Percentiles rank a stretch among this genome's conserved stretches.
Evolutionary conservation across 345 rosid species (phyloP).

Genomic region (Brassica cretica): DNA sequence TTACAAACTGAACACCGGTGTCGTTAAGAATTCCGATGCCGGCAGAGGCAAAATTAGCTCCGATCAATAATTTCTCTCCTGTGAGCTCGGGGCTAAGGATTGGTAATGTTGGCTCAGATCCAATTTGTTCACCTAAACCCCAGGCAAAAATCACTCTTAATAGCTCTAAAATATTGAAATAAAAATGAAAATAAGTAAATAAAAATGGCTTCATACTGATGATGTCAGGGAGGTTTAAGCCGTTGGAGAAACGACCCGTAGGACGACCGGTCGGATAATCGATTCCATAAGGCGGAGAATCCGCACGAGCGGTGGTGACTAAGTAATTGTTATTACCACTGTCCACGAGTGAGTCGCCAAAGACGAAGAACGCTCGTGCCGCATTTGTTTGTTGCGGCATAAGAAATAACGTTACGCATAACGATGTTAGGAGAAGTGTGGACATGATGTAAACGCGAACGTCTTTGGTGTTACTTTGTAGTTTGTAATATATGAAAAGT

Average conservation of each 20-base stretch:
- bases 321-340: constrained; percentile 76
- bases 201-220: constrained; percentile 43
- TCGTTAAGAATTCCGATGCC: constrained; percentile 61
- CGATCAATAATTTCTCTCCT: constrained; percentile 55
- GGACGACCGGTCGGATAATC: constrained; percentile 65
- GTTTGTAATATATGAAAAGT: constrained; percentile 16
- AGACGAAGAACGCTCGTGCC: constrained; percentile 68
- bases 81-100: constrained; percentile 68
- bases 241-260: constrained; percentile 78
- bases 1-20: constrained; percentile 43
- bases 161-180: neutral
- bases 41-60: constrained; percentile 93
- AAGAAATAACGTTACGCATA: constrained; percentile 12
- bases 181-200: neutral
- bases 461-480: constrained; percentile 8
- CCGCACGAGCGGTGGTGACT: constrained; percentile 70
- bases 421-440: neutral
- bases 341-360: constrained; percentile 83
- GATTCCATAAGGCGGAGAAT: constrained; percentile 71
- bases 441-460: constrained; percentile 20
- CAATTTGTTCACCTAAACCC: constrained; percentile 54
- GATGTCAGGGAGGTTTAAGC: constrained; percentile 72
- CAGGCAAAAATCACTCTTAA: constrained; percentile 8
- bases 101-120: constrained; percentile 62
- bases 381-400: constrained; percentile 36